A percentile compares a stretch with the other conserved stretches of the same genome.
phyloP scores from a whole-genome alignment of 208 protist genomes.

The Leishmania martiniquensis region DNA sequence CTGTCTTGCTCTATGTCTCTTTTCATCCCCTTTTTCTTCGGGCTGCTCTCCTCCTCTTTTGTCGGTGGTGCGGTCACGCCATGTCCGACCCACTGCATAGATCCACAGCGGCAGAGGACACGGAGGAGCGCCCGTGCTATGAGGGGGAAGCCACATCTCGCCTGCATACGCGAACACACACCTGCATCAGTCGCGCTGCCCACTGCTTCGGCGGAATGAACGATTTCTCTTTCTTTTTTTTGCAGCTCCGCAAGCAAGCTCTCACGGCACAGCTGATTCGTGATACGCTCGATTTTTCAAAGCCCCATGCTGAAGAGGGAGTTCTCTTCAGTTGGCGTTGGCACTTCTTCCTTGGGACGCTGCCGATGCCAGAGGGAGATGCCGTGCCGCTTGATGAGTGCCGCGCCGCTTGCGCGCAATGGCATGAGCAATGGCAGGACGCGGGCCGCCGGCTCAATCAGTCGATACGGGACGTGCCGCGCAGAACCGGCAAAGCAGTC shows the following conservation, averaged over 20 bases:
- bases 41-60: too few relatives aligned
- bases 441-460: slow-evolving; percentile 20
- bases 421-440: slow-evolving; percentile 20
- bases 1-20: neutral
- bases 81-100: neutral
- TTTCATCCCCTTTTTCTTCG: neutral
- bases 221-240: slow-evolving; percentile 33
- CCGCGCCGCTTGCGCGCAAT: slow-evolving; percentile 5
- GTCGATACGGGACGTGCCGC: slow-evolving; percentile 11
- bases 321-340: slow-evolving; percentile 47
- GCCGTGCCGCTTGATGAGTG: slow-evolving; percentile 3
- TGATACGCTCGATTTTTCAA: slow-evolving; percentile 35
- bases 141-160: neutral
- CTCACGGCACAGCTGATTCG: slow-evolving; percentile 35
- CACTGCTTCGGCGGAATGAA: slow-evolving; percentile 28
- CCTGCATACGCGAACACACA: neutral
- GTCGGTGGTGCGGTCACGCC: neutral
- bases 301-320: neutral
- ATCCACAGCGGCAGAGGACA: neutral
- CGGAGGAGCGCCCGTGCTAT: neutral
- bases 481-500: slow-evolving; percentile 14
- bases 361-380: slow-evolving; percentile 21
- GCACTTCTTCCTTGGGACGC: slow-evolving; percentile 49
- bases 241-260: slow-evolving; percentile 6
- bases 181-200: neutral